Base-by-base conservation (phyloP, 2,329 filamentous ascomycete genomes). In the Colletotrichum horii region DNA sequence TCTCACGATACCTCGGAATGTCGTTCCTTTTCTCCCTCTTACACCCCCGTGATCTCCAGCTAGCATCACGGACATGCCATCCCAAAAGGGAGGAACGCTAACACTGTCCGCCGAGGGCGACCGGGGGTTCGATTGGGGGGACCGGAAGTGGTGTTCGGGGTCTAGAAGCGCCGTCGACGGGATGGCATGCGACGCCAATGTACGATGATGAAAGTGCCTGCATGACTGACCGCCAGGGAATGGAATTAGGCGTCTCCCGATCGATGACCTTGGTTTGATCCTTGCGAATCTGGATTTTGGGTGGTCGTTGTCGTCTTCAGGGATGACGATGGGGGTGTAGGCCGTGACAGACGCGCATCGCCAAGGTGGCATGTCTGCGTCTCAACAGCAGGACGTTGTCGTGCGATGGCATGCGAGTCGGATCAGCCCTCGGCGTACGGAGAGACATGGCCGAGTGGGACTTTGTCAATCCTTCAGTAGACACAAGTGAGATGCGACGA, bases 21-120 rank as follows among this genome's bases (percentile, higher is more conserved):
- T 74, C n/a, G 38, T 36, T 8, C 9, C 43, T 67, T 48, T 28
- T 67, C 28, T 22, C 16, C 26, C 14, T 15, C 43, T 3, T 52
- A 15, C 26, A 32, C 48, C 68, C 36, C 55, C 36, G n/a, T 16
- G 24, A 38, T 34, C 38, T 43, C 61, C 52, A 22, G 55, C 68
- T 38, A 32, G 38, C 62, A 55, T 15, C 16, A 15, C 72, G 72
- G 72, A 72, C 62, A 24, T 75, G n/a, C 12, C 26, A 26, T 64
- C 62, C 72, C 72, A 75, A 75, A 75, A 26, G 62, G 69, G 61
- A 75, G 69, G 72, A 56, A 72, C 72, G 62, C 72, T 72, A 64
- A 26, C 16, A 12, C 36, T 62, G 36, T 55, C 72, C 62, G 38
- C 56, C 62, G 38, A 30, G 56, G 22, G 19, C 22, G 24, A 58